Evolutionary conservation across 2,329 filamentous ascomycete species (phyloP).

Genomic region (Xylaria arbuscula): DNA sequence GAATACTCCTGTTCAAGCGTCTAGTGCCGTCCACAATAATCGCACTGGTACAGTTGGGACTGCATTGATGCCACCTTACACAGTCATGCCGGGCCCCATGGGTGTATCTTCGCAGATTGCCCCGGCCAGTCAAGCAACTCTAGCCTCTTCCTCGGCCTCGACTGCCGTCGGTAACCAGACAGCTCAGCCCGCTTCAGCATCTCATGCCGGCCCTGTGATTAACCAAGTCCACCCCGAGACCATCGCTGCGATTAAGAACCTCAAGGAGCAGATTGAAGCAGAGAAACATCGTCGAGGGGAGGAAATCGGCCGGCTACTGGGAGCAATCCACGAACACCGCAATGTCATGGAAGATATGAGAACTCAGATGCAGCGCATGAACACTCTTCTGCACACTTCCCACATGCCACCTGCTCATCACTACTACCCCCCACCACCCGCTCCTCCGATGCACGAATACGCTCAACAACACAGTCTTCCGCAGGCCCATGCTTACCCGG

Average conservation of each 20-base stretch:
- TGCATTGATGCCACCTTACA: neutral
- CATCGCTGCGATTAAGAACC: neutral
- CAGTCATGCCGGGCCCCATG: conserved; percentile 5
- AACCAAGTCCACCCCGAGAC: neutral
- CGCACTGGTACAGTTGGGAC: neutral
- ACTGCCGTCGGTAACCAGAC: neutral
- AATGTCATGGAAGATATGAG: neutral
- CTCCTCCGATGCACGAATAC: neutral
- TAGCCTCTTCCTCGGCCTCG: neutral
- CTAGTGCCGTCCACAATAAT: neutral
- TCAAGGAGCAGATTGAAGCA: neutral
- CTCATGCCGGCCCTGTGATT: neutral
- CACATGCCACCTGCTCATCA: neutral
- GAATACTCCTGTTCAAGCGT: too few relatives aligned
- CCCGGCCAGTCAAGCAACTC: neutral
- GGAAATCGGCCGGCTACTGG: neutral
- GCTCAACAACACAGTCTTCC: neutral
- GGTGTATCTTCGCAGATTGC: neutral
- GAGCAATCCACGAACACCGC: neutral
- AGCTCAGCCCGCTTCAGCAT: neutral
- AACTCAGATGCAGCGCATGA: neutral
- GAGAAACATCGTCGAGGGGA: neutral
- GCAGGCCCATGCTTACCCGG: too few relatives aligned
- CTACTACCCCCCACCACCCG: too few relatives aligned
- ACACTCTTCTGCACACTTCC: neutral